A percentile compares a stretch with the other conserved stretches of the same genome.
Evolutionary conservation across 257 asterid genomes (phyloP).

Genomic region (Solanum ossicruentum): DNA sequence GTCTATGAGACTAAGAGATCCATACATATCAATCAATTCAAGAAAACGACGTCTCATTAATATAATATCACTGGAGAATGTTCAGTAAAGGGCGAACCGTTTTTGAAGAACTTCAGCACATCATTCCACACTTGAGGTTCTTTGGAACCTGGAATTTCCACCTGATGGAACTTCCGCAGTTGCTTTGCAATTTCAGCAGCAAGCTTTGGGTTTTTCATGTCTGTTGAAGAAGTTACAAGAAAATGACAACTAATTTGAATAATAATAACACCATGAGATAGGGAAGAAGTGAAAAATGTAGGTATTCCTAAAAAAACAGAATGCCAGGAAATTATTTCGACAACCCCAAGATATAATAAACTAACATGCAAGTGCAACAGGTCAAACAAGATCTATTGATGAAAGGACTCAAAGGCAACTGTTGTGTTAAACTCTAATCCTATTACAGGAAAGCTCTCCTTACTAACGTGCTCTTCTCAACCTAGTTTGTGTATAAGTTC

Average conservation of each 20-base stretch:
- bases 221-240: slow-evolving; percentile 20
- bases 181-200: slow-evolving; percentile 82
- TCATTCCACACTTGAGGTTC: slow-evolving; percentile 93
- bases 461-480: neutral
- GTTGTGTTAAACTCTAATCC: neutral
- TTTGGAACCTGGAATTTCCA: slow-evolving; percentile 75
- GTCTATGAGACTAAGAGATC: neutral
- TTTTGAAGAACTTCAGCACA: slow-evolving; percentile 49
- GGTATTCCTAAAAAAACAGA: neutral
- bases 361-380: neutral
- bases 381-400: neutral
- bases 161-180: slow-evolving; percentile 72
- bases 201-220: slow-evolving; percentile 68
- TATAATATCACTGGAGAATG: neutral
- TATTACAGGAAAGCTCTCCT: neutral
- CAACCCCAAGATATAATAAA: neutral
- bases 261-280: neutral
- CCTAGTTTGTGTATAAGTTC: neutral
- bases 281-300: neutral
- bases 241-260: neutral
- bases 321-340: neutral
- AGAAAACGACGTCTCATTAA: neutral
- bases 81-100: slow-evolving; percentile 27
- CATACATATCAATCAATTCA: neutral
- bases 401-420: neutral